Conservation (phyloP, 768 basidiomycete species). For the Dacryopinax spathularia region DNA sequence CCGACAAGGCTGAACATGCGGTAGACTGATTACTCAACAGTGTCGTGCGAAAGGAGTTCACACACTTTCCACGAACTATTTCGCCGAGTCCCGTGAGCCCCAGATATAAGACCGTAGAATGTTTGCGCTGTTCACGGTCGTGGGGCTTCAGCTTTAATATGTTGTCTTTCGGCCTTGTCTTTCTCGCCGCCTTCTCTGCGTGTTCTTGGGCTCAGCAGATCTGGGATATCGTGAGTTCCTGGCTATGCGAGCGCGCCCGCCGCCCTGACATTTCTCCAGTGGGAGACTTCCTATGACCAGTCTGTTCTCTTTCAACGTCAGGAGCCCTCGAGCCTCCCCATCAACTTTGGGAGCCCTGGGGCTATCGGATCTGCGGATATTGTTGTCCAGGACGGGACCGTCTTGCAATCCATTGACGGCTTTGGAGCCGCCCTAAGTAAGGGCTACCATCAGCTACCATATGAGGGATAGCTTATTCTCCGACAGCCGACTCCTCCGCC, state of each 20-base stretch:
- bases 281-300: not conserved
- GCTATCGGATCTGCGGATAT: constrained; percentile 48
- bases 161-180: not conserved
- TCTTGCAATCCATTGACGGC: constrained; percentile 50
- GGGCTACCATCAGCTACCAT: not conserved
- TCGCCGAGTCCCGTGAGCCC: too few species aligned
- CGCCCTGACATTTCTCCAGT: not conserved
- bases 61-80: too few species aligned
- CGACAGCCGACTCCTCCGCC: constrained; percentile 48
- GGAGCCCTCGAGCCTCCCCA: constrained; percentile 24
- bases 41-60: too few species aligned
- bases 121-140: too few species aligned
- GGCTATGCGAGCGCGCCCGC: not conserved
- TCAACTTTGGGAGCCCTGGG: constrained; percentile 47
- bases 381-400: constrained; percentile 36
- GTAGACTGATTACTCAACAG: too few species aligned
- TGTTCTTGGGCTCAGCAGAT: not conserved
- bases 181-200: not conserved
- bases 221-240: constrained; percentile 7
- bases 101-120: too few species aligned
- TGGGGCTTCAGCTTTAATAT: too few species aligned
- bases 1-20: too few species aligned
- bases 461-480: not conserved
- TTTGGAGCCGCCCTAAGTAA: constrained; percentile 31
- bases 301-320: not conserved